Percentiles rank a stretch among this genome's conserved stretches.
phyloP scores from a whole-genome alignment of 176 grass and related monocot genomes.

The Tillandsia fasciculata region DNA sequence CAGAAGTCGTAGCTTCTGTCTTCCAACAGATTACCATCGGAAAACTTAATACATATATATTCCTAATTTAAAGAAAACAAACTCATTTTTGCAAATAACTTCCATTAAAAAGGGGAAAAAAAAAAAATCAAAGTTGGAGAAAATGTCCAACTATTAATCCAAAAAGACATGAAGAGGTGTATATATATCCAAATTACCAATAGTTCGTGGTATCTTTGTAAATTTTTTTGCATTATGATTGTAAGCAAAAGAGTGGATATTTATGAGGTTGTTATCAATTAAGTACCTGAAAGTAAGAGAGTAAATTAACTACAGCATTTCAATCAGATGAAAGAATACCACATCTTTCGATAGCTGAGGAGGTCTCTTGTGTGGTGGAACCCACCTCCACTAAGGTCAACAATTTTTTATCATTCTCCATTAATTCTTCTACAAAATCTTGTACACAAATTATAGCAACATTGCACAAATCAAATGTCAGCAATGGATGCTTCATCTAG shows the following conservation, averaged over 20 bases:
- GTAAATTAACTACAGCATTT: no score
- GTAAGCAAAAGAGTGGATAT: no score
- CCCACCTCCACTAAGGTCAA: constrained; percentile 58
- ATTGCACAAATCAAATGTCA: background rate
- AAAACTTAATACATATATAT: no score
- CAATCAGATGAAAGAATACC: constrained; percentile 36
- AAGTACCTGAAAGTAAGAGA: no score
- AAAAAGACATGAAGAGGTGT: background rate
- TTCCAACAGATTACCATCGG: no score
- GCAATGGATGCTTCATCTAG: background rate
- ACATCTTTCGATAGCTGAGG: constrained; percentile 62
- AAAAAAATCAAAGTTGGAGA: background rate
- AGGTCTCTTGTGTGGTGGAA: constrained; percentile 46
- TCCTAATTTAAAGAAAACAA: no score
- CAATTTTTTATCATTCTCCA: constrained; percentile 42
- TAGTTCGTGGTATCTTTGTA: background rate
- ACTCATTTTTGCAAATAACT: background rate
- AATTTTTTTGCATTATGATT: background rate
- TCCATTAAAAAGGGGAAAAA: no score
- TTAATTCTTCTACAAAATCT: constrained; percentile 59
- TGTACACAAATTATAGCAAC: constrained; percentile 19
- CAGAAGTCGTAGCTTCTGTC: no score
- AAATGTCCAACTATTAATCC: background rate
- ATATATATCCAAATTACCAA: background rate
- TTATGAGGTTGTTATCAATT: no score